These are phyloP conservation scores for Lyophyllum atratum DNA, from an alignment of 768 basidiomycete genomes.

Conservation along the genomic window DNA sequence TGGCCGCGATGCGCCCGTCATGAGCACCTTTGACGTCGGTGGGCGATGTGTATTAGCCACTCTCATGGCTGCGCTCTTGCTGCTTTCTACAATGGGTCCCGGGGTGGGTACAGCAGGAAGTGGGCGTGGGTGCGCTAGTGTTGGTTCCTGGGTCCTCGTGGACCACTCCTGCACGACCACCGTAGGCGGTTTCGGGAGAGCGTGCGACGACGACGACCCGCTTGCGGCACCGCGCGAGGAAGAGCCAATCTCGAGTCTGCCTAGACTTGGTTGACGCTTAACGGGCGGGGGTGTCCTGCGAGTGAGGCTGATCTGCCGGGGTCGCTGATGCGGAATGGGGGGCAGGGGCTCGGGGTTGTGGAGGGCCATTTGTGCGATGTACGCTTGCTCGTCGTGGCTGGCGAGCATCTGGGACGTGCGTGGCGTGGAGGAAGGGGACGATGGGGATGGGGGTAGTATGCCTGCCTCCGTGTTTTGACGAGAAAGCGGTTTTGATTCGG, in stretches of 20 bases:
- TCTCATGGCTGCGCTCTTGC: slow-evolving; percentile 11
- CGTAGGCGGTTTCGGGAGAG: slow-evolving; percentile 18
- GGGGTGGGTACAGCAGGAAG: slow-evolving; percentile 22
- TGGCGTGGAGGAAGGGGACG: slow-evolving; percentile 11
- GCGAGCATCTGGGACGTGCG: slow-evolving; percentile 4
- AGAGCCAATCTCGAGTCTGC: slow-evolving; percentile 30
- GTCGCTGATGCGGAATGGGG: slow-evolving; percentile 9
- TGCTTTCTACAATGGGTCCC: slow-evolving; percentile 13
- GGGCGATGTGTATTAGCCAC: background rate
- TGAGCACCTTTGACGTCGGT: slow-evolving; percentile 10
- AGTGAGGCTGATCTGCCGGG: slow-evolving; percentile 21
- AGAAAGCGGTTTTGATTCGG: slow-evolving; percentile 11
- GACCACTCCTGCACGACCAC: slow-evolving; percentile 23
- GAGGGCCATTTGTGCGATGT: slow-evolving; percentile 16
- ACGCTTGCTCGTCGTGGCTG: slow-evolving; percentile 18
- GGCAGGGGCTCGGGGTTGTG: slow-evolving; percentile 19
- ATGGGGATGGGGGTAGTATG: slow-evolving; percentile 9
- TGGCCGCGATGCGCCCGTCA: slow-evolving; percentile 12
- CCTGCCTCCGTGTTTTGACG: slow-evolving; percentile 19
- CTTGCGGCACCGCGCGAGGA: slow-evolving; percentile 12
- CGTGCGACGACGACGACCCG: background rate
- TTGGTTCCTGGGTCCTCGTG: background rate
- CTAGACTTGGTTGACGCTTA: slow-evolving; percentile 24
- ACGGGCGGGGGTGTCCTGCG: slow-evolving; percentile 27
- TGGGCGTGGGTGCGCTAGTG: slow-evolving; percentile 18